phyloP scores from a whole-genome alignment of 345 rosid genomes.

The Citrus hindsii region DNA sequence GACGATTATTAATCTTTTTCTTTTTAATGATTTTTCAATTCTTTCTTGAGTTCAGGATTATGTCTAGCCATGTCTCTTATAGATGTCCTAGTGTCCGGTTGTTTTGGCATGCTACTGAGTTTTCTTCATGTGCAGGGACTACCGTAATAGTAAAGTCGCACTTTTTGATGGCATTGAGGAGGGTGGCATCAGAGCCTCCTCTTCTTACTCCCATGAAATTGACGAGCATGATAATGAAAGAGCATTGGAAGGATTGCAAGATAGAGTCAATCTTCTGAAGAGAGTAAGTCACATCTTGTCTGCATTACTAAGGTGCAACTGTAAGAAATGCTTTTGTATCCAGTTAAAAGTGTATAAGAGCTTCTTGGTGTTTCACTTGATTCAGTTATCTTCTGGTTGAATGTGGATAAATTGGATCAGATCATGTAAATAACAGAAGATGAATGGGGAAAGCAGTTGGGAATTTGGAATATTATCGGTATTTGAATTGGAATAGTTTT shows the following conservation, averaged over 20 bases:
- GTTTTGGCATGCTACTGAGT: conserved; percentile 4
- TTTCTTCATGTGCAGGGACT: conserved; percentile 47
- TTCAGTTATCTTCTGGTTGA: background rate
- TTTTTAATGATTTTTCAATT: background rate
- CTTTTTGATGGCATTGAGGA: conserved; percentile 95
- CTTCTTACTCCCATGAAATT: conserved; percentile 87
- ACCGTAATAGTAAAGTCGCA: conserved; percentile 58
- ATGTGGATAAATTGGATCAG: background rate
- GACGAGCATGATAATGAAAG: conserved; percentile 91
- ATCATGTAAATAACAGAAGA: background rate
- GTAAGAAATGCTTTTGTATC: background rate
- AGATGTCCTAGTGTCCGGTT: background rate
- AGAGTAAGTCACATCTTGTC: conserved; percentile 50
- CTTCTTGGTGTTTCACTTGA: background rate
- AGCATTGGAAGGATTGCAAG: conserved; percentile 94
- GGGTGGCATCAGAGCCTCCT: conserved; percentile 88
- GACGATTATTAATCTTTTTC: background rate
- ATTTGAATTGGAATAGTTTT: conserved; percentile 1
- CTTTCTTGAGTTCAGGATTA: background rate
- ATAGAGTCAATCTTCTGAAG: conserved; percentile 79
- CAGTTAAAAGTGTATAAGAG: background rate
- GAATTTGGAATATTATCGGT: background rate
- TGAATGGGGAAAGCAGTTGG: background rate
- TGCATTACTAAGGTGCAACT: background rate
- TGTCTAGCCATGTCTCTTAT: background rate